Percentiles rank a stretch among this genome's conserved stretches.
These are phyloP conservation scores for Pseudogymnoascus sp. DNA, from an alignment of 2,329 filamentous ascomycete species.

Conservation along the genomic window DNA sequence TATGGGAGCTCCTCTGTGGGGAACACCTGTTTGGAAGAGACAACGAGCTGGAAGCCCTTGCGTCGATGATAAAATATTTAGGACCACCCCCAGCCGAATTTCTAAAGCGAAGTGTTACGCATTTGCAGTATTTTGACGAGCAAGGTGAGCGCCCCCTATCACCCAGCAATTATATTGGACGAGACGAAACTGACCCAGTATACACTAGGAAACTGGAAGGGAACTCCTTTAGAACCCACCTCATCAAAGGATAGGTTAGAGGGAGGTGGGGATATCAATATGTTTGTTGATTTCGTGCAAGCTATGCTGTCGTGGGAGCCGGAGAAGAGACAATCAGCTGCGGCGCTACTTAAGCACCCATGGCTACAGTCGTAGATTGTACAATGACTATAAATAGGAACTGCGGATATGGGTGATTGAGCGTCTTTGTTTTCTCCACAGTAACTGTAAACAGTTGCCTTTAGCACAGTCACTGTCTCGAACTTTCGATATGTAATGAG, in stretches of 20 bases:
- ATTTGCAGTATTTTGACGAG: neutral
- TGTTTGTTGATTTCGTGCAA: neutral
- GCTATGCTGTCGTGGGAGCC: neutral
- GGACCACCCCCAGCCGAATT: neutral
- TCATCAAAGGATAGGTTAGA: neutral
- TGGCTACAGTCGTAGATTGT: neutral
- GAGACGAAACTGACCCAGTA: neutral
- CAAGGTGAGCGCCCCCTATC: neutral
- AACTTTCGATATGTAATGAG: too few species aligned
- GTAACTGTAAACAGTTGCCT: too few species aligned
- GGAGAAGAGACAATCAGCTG: neutral
- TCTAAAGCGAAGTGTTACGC: neutral
- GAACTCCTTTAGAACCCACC: neutral
- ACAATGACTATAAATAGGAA: neutral
- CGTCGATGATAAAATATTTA: neutral
- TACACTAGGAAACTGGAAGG: neutral
- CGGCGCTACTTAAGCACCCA: neutral
- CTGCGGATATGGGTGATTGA: too few species aligned
- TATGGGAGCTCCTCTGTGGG: neutral
- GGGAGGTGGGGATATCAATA: neutral
- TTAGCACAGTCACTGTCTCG: too few species aligned
- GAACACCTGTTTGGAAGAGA: neutral
- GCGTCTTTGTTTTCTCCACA: too few species aligned
- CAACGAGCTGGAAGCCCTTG: neutral
- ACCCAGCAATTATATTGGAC: too few species aligned